These are phyloP conservation scores for Zygotorulaspora mrakii DNA, from an alignment of 1,139 yeast species.

Conservation along the genomic window DNA sequence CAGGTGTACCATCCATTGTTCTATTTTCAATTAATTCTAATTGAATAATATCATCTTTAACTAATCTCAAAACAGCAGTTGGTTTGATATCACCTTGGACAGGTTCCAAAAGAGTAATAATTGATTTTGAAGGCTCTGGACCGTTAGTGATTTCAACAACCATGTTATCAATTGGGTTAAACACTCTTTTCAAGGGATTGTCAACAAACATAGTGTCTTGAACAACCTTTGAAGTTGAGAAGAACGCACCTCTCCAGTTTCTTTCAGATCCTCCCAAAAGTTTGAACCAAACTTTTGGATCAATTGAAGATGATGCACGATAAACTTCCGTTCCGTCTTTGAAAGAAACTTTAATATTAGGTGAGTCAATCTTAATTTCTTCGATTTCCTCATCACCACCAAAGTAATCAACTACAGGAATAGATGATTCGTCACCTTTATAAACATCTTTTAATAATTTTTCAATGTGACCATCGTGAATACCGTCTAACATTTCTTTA, in stretches of 20 bases:
- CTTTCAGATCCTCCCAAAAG: slow-evolving; percentile 74
- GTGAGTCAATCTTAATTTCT: slow-evolving; percentile 33
- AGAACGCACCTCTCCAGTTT: slow-evolving; percentile 90
- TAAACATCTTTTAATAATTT: slow-evolving; percentile 67
- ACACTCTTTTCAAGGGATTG: slow-evolving; percentile 75
- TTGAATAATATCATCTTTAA: slow-evolving; percentile 49
- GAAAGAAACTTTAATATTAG: slow-evolving; percentile 15
- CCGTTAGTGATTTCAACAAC: slow-evolving; percentile 60
- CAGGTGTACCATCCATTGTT: slow-evolving; percentile 72
- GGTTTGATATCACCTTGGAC: slow-evolving; percentile 69
- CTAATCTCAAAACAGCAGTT: slow-evolving; percentile 60
- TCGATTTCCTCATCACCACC: slow-evolving; percentile 58
- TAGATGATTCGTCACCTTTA: slow-evolving; percentile 59
- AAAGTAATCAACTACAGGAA: slow-evolving; percentile 88
- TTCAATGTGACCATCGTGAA: slow-evolving; percentile 85
- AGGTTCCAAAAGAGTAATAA: slow-evolving; percentile 62
- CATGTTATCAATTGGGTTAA: slow-evolving; percentile 60
- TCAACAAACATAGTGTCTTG: slow-evolving; percentile 77
- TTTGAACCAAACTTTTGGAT: slow-evolving; percentile 64
- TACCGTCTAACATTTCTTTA: slow-evolving; percentile 78
- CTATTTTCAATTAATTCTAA: slow-evolving; percentile 83
- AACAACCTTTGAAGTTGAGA: slow-evolving; percentile 73
- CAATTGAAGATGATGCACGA: slow-evolving; percentile 50
- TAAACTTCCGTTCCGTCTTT: slow-evolving; percentile 43
- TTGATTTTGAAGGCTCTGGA: slow-evolving; percentile 51